Evolutionary conservation across 768 basidiomycete genomes (phyloP), one percentile per base, ranked within the genome.

Genomic region (Daedaleopsis sinensis): DNA sequence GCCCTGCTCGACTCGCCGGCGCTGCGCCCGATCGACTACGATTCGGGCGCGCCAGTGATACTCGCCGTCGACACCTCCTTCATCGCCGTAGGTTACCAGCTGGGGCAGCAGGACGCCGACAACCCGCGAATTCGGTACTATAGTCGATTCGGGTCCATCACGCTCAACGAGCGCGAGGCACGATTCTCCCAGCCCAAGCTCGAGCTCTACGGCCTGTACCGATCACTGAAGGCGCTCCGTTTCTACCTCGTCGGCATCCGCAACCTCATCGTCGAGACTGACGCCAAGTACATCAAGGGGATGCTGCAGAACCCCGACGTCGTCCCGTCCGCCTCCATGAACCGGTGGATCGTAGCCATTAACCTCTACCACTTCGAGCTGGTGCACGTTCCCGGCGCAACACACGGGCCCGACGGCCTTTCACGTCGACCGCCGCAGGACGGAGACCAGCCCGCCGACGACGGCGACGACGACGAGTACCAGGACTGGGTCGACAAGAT

Each of bases 341-440:
- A 81, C 50, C 54, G 76, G 6, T 81, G 80, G 80, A 77, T 81
- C 27, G 70, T 71, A 0, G 71, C 63, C 1, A 78, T 82, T 16
- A 64, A 73, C 0, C 48, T 76, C 0, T 80, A 77, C 57, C 58
- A 73, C 43, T 77, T 79, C 65, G 66, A 63, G 5, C 59, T 80
- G 0, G 52, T 68, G 0, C 80, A 81, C 47, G 70, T 81, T 15
- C 74, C 77, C 0, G 73, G 59, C 0, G 36, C 11, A n/a, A 57
- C 65, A 27, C 44, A 52, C 19, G 66, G 70, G 0, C 71, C 76
- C 0, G 75, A 78, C 58, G 74, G 75, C 4, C 56, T 78, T 0
- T 78, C 72, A 0, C 49, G 72, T 1, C 43, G 61, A 38, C 37
- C 27, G n/a, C 21, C 19, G 21, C 61, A 55, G 23, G 38, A 27